Base-by-base conservation (phyloP, 371 early-diverging fungal genomes). In the Lichtheimia ramosa region DNA sequence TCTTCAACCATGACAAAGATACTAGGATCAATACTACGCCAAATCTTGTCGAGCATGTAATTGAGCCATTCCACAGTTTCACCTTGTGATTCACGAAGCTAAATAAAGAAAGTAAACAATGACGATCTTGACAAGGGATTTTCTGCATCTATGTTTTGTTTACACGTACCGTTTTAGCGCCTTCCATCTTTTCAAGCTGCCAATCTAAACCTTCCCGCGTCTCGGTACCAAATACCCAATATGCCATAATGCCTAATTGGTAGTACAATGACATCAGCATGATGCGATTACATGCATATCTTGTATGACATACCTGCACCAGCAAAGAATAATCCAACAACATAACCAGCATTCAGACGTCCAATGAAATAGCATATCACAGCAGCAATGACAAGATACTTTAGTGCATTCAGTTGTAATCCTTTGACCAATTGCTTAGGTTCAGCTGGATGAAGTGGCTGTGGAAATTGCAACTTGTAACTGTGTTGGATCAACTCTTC, bases 31-130 rank as follows among this genome's bases (percentile, higher is more conserved):
- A 70, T 70, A 21, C 66, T 66, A 15, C 70, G 57, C 70, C 70
- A 70, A 14, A 70, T 51, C 40, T 64, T 66, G 43, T 66, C 61
- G 16, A 70, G 15, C 43, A 63, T 56, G 24, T 63, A 66, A 12
- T 70, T 70, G 24, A 70, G 59, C 70, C 70, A 70, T 64, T 70
- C 66, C 4, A 64, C 67, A 1, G 66, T 55, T 43, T 70, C 70
- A 0, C 70, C 70, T 23, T 61, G 57, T 1, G 58, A 49, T 0
- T 58, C 53, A 53, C 66, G 60, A 3, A 69, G 54, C 69, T 69
- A 43, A 46, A 46, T 43, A 43, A 18, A 43, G 43, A 46, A 21
- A 16, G 46, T 8, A 18, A 5, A 18, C 10, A 46, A 8, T 21
- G 46, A 46, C 10, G 18, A 46, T 21, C 16, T 18, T 46, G 46